A percentile compares a stretch with the other conserved stretches of the same genome.
Conservation (phyloP, 768 basidiomycete species). For the Amyloporia xantha region DNA sequence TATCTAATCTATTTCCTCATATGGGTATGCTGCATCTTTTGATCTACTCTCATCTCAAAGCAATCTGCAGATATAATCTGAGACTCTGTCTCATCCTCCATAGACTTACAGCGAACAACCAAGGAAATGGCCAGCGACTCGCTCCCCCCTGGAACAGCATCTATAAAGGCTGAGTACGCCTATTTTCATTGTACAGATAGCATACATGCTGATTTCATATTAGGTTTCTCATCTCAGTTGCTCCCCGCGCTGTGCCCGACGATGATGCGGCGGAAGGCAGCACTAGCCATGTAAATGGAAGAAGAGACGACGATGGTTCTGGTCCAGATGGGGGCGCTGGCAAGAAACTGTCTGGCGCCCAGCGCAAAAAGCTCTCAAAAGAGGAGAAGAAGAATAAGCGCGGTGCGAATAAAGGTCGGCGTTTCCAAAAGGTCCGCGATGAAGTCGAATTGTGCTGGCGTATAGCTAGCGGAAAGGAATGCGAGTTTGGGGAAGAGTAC, state of each 20-base stretch:
- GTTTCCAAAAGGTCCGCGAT: constrained; percentile 73
- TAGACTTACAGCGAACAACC: too few species aligned
- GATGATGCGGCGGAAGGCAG: constrained; percentile 63
- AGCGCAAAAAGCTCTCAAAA: constrained; percentile 43
- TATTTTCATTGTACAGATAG: background rate
- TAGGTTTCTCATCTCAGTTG: constrained; percentile 36
- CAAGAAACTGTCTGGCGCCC: constrained; percentile 28
- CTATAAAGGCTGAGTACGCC: constrained; percentile 46
- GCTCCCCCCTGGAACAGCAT: constrained; percentile 38
- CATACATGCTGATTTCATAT: background rate
- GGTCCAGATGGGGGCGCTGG: constrained; percentile 15
- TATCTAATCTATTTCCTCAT: too few species aligned
- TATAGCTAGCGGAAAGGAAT: constrained; percentile 61
- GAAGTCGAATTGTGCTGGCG: constrained; percentile 80
- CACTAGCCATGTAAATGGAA: constrained; percentile 28
- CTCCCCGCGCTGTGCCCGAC: constrained; percentile 29
- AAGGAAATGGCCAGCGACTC: background rate
- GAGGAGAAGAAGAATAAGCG: constrained; percentile 67
- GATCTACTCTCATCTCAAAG: too few species aligned
- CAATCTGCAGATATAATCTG: too few species aligned
- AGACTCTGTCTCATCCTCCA: too few species aligned
- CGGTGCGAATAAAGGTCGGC: constrained; percentile 80
- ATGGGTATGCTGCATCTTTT: too few species aligned
- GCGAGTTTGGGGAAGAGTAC: constrained; percentile 65
- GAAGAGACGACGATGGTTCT: constrained; percentile 9